Conservation (phyloP, 768 basidiomycete species). For the Panaeolus cyanescens region DNA sequence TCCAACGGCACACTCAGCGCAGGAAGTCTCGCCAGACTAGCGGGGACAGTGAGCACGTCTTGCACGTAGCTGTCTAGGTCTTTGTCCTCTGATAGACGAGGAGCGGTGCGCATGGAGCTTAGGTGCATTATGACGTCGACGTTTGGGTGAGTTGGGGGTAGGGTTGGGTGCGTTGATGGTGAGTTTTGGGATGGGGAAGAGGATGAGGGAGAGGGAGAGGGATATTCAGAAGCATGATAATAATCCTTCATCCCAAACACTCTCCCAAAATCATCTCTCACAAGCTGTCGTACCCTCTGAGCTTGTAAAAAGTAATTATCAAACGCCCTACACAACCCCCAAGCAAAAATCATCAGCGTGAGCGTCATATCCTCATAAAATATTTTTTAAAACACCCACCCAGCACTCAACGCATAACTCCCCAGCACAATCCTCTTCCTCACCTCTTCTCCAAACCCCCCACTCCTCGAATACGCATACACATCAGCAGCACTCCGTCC, state of each 20-base stretch:
- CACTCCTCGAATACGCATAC: slow-evolving; percentile 68
- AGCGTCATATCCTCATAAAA: not conserved
- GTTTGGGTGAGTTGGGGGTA: too few species aligned
- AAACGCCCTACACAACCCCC: slow-evolving; percentile 68
- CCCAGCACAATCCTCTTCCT: slow-evolving; percentile 86
- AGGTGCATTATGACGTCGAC: slow-evolving; percentile 89
- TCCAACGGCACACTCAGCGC: slow-evolving; percentile 70
- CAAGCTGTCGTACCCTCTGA: slow-evolving; percentile 69
- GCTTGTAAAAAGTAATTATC: slow-evolving; percentile 98
- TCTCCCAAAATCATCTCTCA: slow-evolving; percentile 73
- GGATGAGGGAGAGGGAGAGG: not conserved
- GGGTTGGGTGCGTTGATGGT: too few species aligned
- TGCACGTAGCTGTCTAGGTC: slow-evolving; percentile 74
- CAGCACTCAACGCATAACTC: slow-evolving; percentile 88
- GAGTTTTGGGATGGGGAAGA: not conserved
- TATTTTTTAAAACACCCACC: slow-evolving; percentile 51
- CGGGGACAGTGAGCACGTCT: slow-evolving; percentile 90
- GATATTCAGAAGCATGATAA: slow-evolving; percentile 27
- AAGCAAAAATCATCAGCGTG: not conserved
- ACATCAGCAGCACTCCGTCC: slow-evolving; percentile 53
- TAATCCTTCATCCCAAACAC: slow-evolving; percentile 66
- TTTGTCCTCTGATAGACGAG: slow-evolving; percentile 40
- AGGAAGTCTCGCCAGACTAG: slow-evolving; percentile 87
- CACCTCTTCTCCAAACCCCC: slow-evolving; percentile 83
- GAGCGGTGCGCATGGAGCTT: slow-evolving; percentile 86